Evolutionary conservation across 2,329 filamentous ascomycete species (phyloP).

Genomic region (Neonectria magnoliae): DNA sequence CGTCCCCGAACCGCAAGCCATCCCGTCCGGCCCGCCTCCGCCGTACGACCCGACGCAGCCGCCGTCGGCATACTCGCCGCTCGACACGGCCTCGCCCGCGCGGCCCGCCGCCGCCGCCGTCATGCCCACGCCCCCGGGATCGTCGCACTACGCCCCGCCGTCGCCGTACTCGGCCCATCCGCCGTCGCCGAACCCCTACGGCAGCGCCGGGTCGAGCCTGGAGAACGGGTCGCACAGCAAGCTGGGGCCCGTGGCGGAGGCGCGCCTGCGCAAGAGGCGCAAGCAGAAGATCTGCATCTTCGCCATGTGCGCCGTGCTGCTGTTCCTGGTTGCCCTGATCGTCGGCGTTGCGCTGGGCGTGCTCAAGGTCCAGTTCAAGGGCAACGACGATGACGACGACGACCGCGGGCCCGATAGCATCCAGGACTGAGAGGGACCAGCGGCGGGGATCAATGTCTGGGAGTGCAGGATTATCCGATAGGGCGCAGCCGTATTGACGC

Average conservation of each 20-base stretch:
- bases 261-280: slow-evolving; percentile 33
- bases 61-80: slow-evolving; percentile 40
- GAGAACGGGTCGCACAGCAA: slow-evolving; percentile 31
- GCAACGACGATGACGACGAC: slow-evolving; percentile 16
- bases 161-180: slow-evolving; percentile 18
- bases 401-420: slow-evolving; percentile 1
- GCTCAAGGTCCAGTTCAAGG: slow-evolving; percentile 35
- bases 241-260: slow-evolving; percentile 36
- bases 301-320: slow-evolving; percentile 28
- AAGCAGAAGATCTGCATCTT: slow-evolving; percentile 38
- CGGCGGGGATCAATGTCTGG: not conserved
- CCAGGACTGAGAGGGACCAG: not conserved
- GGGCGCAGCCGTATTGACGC: not conserved
- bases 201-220: slow-evolving; percentile 30
- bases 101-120: slow-evolving; percentile 5
- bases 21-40: slow-evolving; percentile 40
- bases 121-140: slow-evolving; percentile 11
- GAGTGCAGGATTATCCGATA: not conserved
- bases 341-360: slow-evolving; percentile 42
- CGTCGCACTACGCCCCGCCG: slow-evolving; percentile 29
- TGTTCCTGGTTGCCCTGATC: slow-evolving; percentile 41
- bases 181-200: slow-evolving; percentile 32
- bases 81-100: slow-evolving; percentile 21
- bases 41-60: slow-evolving; percentile 43
- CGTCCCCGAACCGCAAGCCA: slow-evolving; percentile 9